Base-by-base conservation (phyloP, 148 eudicot genomes). In the Mesembryanthemum crystallinum region DNA sequence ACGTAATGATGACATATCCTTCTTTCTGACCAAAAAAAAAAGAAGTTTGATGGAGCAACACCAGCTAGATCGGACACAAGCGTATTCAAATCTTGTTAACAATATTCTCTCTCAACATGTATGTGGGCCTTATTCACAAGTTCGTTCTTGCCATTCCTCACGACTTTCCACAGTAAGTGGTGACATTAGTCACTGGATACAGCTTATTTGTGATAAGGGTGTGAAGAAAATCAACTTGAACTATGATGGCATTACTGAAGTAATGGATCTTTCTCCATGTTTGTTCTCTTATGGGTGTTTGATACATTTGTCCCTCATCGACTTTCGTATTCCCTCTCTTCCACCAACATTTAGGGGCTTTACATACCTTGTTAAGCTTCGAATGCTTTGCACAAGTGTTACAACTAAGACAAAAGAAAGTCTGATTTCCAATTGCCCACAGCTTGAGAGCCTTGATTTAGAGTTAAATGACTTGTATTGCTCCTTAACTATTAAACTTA, bases 391-490 rank as follows among this genome's bases (percentile, higher is more conserved):
- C 8, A n/a, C 25, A n/a, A 57, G 25, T 20, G 8, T 21, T 57
- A 30, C 20, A 12, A 63, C 45, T 17, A 65, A 76, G 14, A 39
- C 32, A 8, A 17, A 67, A 15, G 72, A 28, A 25, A 67, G 32
- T 35, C 62, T 76, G 49, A 68, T 76, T 37, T 28, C 69, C 29
- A 57, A 39, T 25, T 67, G 78, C 72, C 78, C 78, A 37, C 52
- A 54, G 27, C 78, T 76, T 54, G 55, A 66, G 37, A 55, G 17
- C 24, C 78, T 76, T 25, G 64, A 54, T 51, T 55, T 76, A 55
- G 5, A 15, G 10, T 14, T 76, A 20, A 11, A 28, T 66, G 65
- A 55, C 13, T 33, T 14, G 23, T 21, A 66, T 20, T 24, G 35
- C 39, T 17, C 17, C 25, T 64, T 67, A 54, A 67, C 51, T 37